Evolutionary conservation across 768 basidiomycete species (phyloP).

Genomic region (Zangia roseola): DNA sequence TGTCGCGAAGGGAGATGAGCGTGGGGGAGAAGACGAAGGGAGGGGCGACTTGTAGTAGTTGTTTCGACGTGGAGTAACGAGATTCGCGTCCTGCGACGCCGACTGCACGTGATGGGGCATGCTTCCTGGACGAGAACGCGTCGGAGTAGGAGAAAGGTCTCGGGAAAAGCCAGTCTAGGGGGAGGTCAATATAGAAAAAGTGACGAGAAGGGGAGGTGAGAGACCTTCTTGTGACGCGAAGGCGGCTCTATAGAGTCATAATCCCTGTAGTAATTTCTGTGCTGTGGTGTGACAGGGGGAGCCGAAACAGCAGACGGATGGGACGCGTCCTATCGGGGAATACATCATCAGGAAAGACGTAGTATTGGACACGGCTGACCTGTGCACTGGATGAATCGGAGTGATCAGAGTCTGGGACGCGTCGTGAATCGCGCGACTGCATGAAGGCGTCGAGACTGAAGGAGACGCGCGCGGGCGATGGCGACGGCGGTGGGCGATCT

Average conservation of each 20-base stretch:
- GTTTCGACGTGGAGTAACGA: conserved; percentile 51
- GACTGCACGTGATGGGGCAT: conserved; percentile 29
- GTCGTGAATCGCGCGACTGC: conserved; percentile 56
- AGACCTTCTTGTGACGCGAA: conserved; percentile 32
- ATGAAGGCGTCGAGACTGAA: conserved; percentile 49
- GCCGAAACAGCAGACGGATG: conserved; percentile 29
- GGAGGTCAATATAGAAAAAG: not conserved
- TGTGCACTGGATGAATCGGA: conserved; percentile 35
- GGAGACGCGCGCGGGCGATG: conserved; percentile 48
- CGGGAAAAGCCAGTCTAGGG: conserved; percentile 30
- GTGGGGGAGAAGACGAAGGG: conserved; percentile 60
- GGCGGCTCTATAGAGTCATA: conserved; percentile 34
- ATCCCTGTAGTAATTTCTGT: conserved; percentile 57
- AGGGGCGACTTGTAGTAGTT: conserved; percentile 46
- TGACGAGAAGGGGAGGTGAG: not conserved
- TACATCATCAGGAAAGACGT: conserved; percentile 21
- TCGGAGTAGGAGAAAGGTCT: conserved; percentile 47
- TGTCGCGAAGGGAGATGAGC: conserved; percentile 61
- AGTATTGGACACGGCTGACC: conserved; percentile 36
- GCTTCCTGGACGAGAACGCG: conserved; percentile 32
- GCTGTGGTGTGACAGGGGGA: conserved; percentile 56
- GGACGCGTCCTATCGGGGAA: conserved; percentile 20
- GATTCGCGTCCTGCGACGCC: conserved; percentile 37
- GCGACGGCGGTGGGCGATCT: conserved; percentile 53
- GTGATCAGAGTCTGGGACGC: conserved; percentile 32